Base-by-base conservation (phyloP, 1,284 basidiomycete genomes). In the Melampsora larici-populina region DNA sequence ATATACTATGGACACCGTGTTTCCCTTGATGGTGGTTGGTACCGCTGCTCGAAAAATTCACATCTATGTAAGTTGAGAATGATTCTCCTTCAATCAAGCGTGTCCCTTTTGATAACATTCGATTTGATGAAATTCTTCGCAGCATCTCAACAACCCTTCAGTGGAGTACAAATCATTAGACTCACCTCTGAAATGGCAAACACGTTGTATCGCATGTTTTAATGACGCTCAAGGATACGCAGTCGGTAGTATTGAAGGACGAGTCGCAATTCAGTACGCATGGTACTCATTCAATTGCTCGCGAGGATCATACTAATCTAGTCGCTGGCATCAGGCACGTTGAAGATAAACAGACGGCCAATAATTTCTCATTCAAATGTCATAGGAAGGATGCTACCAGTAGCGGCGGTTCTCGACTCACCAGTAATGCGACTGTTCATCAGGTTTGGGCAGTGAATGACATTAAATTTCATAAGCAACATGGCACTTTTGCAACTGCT, bases 321-420 rank as follows among this genome's bases (percentile, higher is more conserved):
- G 40, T 13, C 40, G 13, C 40, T 43, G 24, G 43, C 29, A 15
- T 15, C 80, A 92, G 91, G 87, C 92, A 92, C 80, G 88, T 90
- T 15, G 91, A 93, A 81, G 91, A 92, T 5, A 92, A 91, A 82
- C 89, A 92, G 79, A 84, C 86, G 67, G 83, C 68, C 81, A 83
- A 89, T 83, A 96, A 96, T 85, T 97, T 96, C 83, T 94, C 92
- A 0, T 98, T 98, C 88, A 96, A 94, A 82, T 97, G 95, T 82
- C 95, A 97, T 84, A 92, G 95, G 58, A 89, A 89, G 72, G 92
- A 94, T 60, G 73, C 79, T 48, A 46, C 70, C 17, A 15, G 75
- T 24, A 48, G 67, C 40, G 46, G 71, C 33, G 70, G 80, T n/a
- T 79, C 79, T 80, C 85, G 87, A 75, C 83, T 85, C 1, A 88